Base-by-base conservation (phyloP, 257 asterid species). In the Salvia splendens region DNA sequence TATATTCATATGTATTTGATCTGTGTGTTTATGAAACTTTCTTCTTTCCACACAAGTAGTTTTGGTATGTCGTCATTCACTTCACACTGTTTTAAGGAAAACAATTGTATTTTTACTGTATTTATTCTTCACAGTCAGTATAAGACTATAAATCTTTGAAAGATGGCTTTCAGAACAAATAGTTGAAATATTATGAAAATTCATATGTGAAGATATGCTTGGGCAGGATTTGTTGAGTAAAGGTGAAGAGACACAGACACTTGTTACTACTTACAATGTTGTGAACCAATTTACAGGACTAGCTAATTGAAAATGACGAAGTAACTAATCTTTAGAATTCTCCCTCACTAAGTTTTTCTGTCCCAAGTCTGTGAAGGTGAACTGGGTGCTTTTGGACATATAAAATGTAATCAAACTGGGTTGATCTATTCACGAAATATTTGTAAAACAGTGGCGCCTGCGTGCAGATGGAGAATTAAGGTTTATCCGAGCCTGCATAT, bases 1-100 rank as follows among this genome's bases (percentile, higher is more conserved):
- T 46, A 15, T 69, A 40, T 40, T 40, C 11, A 9, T 61, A 42
- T 48, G 11, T n/a, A 24, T 57, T 11, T 38, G 16, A 64, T 28
- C 17, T 55, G 12, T 46, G 35, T 5, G 41, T 15, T 47, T 56
- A 8, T 70, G 41, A 30, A 8, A 70, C 54, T 46, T 35, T 51
- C 55, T 69, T 61, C 59, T 6, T 46, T 55, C 17, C 6, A n/a
- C 40, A 57, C 35, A 12, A n/a, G 55, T 52, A 24, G 56, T 40
- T 67, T 16, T 33, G 24, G 46, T 20, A 5, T n/a, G 30, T 24
- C 53, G 12, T 12, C 41, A 28, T 63, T 63, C 62, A 12, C 12
- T 5, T 35, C 11, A 28, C n/a, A 45, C 30, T 45, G 14, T 48
- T 48, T 40, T 40, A 40, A 14, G 53, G 8, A 48, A 48, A 6